These are phyloP conservation scores for Auricularia heimuer DNA, from an alignment of 768 basidiomycete genomes.

Conservation along the genomic window DNA sequence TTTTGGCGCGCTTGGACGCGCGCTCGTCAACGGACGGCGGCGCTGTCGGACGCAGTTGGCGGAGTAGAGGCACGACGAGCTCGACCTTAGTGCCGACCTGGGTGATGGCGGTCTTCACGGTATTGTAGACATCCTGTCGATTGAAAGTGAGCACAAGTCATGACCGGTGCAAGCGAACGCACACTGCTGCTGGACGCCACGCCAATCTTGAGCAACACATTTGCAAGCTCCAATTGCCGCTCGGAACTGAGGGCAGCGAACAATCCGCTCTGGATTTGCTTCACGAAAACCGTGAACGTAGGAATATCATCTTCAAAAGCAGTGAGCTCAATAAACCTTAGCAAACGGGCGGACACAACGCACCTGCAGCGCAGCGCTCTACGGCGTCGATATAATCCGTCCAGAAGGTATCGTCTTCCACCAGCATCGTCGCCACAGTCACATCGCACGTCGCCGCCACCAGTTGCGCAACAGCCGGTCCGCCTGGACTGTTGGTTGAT, in stretches of 20 bases:
- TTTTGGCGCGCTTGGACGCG: constrained; percentile 55
- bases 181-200: constrained; percentile 30
- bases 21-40: constrained; percentile 26
- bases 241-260: constrained; percentile 43
- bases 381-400: background rate
- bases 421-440: constrained; percentile 35
- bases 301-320: background rate
- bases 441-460: constrained; percentile 36
- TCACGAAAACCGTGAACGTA: constrained; percentile 20
- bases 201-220: constrained; percentile 45
- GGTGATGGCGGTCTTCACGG: constrained; percentile 40
- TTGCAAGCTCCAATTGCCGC: constrained; percentile 46
- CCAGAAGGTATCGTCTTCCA: background rate
- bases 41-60: constrained; percentile 30
- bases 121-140: constrained; percentile 27
- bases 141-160: background rate
- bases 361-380: constrained; percentile 21
- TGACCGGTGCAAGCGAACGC: background rate
- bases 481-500: constrained; percentile 10
- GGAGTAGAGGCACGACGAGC: constrained; percentile 45
- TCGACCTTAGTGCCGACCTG: constrained; percentile 39
- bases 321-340: background rate
- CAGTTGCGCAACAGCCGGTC: constrained; percentile 7
- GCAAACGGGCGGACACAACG: constrained; percentile 26
- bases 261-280: constrained; percentile 43